These are phyloP conservation scores for Persicaria maculosa DNA, from an alignment of 148 eudicot genomes.

Conservation along the genomic window DNA sequence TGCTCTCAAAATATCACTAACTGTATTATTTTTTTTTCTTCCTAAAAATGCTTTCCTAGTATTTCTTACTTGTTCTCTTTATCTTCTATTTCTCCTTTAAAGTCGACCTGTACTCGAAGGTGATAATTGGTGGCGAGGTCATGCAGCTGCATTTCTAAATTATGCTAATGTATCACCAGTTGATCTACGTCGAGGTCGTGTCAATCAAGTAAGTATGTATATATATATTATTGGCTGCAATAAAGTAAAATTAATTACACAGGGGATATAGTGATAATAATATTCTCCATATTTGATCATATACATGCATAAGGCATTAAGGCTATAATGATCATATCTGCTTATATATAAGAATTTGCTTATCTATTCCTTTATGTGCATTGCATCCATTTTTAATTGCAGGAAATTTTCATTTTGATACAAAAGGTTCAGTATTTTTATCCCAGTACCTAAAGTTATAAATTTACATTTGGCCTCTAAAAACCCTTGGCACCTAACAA, in stretches of 20 bases:
- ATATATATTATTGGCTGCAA: background rate
- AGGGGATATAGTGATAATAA: background rate
- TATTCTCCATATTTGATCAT: background rate
- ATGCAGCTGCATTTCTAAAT: constrained; percentile 71
- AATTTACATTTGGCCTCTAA: too few species aligned
- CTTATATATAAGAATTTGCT: background rate
- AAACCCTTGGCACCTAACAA: too few species aligned
- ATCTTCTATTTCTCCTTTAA: constrained; percentile 16
- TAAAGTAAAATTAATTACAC: background rate
- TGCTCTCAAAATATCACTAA: too few species aligned
- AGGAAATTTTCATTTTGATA: background rate
- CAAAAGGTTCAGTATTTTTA: too few species aligned
- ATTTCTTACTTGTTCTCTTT: constrained; percentile 5
- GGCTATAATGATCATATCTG: background rate
- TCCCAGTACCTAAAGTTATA: too few species aligned
- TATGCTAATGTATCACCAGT: constrained; percentile 41
- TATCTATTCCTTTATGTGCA: background rate
- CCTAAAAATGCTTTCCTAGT: background rate
- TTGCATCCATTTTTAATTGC: background rate
- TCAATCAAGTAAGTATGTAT: constrained; percentile 39
- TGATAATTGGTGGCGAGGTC: constrained; percentile 92
- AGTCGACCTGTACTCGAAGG: constrained; percentile 71
- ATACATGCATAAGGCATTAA: background rate
- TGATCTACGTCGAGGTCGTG: constrained; percentile 58
- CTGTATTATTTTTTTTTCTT: background rate